A percentile compares a stretch with the other conserved stretches of the same genome.
Evolutionary conservation across 768 basidiomycete species (phyloP).

Genomic region (Leccinum disarticulatum): DNA sequence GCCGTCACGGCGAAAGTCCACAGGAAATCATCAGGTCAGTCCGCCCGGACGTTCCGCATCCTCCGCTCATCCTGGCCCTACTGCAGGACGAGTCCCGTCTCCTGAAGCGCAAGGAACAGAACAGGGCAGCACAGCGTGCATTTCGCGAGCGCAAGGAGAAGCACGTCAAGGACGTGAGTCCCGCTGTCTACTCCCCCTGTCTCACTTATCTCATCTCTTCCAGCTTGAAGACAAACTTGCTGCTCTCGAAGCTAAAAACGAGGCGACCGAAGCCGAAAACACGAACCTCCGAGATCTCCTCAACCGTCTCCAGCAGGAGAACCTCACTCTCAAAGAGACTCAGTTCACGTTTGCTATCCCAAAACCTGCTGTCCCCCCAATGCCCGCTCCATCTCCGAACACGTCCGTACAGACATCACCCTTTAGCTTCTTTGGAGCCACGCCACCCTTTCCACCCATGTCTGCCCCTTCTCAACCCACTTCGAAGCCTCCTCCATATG

Average conservation of each 20-base stretch:
- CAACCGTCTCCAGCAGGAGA: constrained; percentile 83
- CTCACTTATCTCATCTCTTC: constrained; percentile 6
- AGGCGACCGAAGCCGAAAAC: constrained; percentile 72
- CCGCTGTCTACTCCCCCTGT: constrained; percentile 1
- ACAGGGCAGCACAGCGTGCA: constrained; percentile 94
- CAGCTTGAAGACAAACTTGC: constrained; percentile 92
- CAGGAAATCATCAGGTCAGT: constrained; percentile 37
- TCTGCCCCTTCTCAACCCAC: constrained; percentile 35
- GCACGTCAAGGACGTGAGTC: constrained; percentile 91
- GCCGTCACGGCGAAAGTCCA: constrained; percentile 41
- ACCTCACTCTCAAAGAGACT: constrained; percentile 73
- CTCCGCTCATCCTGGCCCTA: constrained; percentile 6
- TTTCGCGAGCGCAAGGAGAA: constrained; percentile 98
- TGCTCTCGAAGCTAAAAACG: constrained; percentile 81
- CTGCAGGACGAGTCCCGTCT: constrained; percentile 69
- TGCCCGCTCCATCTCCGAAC: constrained; percentile 23
- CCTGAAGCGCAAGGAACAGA: constrained; percentile 94
- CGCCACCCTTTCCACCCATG: constrained; percentile 21
- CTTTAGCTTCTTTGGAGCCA: constrained; percentile 30
- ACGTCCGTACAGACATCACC: constrained; percentile 20
- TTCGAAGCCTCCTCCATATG: constrained; percentile 20
- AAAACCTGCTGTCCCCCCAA: constrained; percentile 29
- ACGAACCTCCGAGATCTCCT: constrained; percentile 87
- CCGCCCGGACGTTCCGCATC: neutral
- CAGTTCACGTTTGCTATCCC: constrained; percentile 86